Evolutionary conservation across 73 alveolate genomes (phyloP), one percentile per base, ranked within the genome.

Genomic region (Paramecium primaurelia): DNA sequence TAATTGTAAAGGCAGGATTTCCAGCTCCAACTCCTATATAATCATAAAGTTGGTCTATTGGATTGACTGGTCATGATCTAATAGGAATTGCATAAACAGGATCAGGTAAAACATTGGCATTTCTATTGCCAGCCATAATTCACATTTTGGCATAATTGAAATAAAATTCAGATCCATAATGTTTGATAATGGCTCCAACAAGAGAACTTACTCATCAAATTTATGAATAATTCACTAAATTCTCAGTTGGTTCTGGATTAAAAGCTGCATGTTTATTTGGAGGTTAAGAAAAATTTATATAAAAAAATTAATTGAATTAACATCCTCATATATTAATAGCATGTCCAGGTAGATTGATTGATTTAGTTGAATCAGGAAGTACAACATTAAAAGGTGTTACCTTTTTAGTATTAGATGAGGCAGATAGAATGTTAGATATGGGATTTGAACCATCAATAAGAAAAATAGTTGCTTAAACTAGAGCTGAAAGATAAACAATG

Each of bases 351-450:
- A 95, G 99, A 93, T 77, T 97, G 6, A 96, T 94, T 32, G 99
- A 97, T 92, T 95, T 97, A 83, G 26, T 97, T n/a, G 93, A 97
- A 58, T 93, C 96, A 59, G 86, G 93, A 6, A 34, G 58, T 12
- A 94, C 96, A 4, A 75, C 87, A 64, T 88, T 97, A 37, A 54
- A 86, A 73, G 86, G 92, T 91, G 97, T 95, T 8, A 93, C 86
- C 45, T 95, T 93, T 58, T 92, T 95, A 36, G 93, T 97, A 18
- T 86, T 97, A 34, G 99, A 97, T 96, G 99, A 97, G 92, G 99
- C 98, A 14, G 99, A 97, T 95, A 93, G 96, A 90, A 97, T 97
- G 99, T 92, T 97, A 12, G 99, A 97, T 86, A 97, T 96, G 98
- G 98, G 98, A 40, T 97, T 97, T 86, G 97, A 96, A 77, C 96